phyloP scores from a whole-genome alignment of 2,329 filamentous ascomycete genomes.

The Fusarium humuli region DNA sequence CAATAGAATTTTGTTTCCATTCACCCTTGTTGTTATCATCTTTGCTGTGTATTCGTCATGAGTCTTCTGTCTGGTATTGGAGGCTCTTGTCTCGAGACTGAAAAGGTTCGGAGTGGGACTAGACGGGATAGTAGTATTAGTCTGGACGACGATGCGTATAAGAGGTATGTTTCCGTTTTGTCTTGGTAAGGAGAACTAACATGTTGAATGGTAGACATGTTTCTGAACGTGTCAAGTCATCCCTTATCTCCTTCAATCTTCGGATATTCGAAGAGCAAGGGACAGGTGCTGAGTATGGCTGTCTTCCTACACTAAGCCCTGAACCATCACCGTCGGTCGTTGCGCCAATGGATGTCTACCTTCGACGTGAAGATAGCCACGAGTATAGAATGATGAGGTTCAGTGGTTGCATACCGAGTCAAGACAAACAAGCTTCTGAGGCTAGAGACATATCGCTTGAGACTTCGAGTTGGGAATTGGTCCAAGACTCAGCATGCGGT shows the following conservation, averaged over 20 bases:
- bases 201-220: background rate
- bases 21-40: background rate
- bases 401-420: background rate
- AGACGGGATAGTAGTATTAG: slow-evolving; percentile 40
- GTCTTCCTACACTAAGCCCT: slow-evolving; percentile 20
- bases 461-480: slow-evolving; percentile 18
- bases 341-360: slow-evolving; percentile 34
- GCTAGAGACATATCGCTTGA: background rate
- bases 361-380: slow-evolving; percentile 25
- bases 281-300: background rate
- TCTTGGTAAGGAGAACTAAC: slow-evolving; percentile 3
- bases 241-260: slow-evolving; percentile 9
- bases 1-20: background rate
- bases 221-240: background rate
- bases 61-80: slow-evolving; percentile 33
- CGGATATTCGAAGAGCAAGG: background rate
- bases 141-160: slow-evolving; percentile 29
- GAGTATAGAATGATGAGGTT: slow-evolving; percentile 24
- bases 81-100: slow-evolving; percentile 29
- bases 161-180: slow-evolving; percentile 6
- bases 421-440: background rate
- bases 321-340: background rate
- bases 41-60: slow-evolving; percentile 19
- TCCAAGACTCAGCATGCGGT: background rate
- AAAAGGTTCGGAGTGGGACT: background rate